These are phyloP conservation scores for Pythium guiyangense DNA, from an alignment of 352 stramenopile genomes.

Conservation along the genomic window DNA sequence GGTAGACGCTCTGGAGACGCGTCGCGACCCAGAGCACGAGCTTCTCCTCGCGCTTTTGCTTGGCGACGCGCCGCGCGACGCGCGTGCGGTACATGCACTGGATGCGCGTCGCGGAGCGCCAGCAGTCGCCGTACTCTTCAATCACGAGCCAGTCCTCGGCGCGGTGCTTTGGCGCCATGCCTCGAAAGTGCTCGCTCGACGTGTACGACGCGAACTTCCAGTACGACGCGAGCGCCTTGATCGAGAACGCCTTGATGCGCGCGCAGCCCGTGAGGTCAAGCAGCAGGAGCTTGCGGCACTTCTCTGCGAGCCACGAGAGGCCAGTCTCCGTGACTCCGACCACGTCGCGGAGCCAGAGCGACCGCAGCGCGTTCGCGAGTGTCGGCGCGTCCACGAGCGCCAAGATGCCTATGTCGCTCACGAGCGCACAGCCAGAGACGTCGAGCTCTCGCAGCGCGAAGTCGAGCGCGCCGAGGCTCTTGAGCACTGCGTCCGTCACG, in stretches of 20 bases:
- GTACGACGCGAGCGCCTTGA: conserved; percentile 44
- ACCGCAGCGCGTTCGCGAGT: conserved; percentile 36
- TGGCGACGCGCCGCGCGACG: conserved; percentile 35
- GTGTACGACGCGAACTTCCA: conserved; percentile 60
- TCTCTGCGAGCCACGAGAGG: conserved; percentile 84
- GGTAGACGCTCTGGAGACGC: conserved; percentile 58
- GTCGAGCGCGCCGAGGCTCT: conserved; percentile 37
- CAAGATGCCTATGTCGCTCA: conserved; percentile 83
- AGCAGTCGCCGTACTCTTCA: conserved; percentile 80
- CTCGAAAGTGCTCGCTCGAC: conserved; percentile 56
- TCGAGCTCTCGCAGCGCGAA: conserved; percentile 75
- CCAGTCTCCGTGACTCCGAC: conserved; percentile 63
- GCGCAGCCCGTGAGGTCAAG: conserved; percentile 59
- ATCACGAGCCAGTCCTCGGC: conserved; percentile 80
- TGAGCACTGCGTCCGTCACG: conserved; percentile 39
- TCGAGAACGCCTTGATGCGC: conserved; percentile 38
- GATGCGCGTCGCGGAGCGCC: conserved; percentile 56
- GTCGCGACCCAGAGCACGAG: conserved; percentile 50
- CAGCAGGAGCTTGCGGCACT: conserved; percentile 50
- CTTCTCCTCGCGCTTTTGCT: conserved; percentile 40
- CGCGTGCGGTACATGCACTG: conserved; percentile 63
- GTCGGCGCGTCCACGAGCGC: conserved; percentile 43
- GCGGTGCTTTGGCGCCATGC: conserved; percentile 67
- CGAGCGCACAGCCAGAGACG: conserved; percentile 52
- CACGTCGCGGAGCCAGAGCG: conserved; percentile 66